Evolutionary conservation across 2,329 filamentous ascomycete species (phyloP).

Genomic region (Cercospora sp.): DNA sequence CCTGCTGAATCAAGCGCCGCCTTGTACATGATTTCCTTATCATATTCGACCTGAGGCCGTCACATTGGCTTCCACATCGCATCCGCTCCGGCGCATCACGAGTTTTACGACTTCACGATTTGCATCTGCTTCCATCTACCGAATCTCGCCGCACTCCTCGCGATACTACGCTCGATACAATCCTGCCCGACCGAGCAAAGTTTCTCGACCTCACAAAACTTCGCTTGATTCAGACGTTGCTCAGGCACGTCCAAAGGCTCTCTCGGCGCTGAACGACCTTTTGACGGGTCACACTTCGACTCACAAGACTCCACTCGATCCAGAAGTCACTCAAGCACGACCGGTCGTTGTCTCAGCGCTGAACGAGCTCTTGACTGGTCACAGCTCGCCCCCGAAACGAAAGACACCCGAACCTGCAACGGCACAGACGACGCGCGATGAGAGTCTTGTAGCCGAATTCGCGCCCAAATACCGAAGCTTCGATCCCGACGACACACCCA

Average conservation of each 20-base stretch:
- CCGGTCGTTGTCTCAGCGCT: background rate
- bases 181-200: background rate
- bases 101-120: constrained; percentile 24
- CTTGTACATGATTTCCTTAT: background rate
- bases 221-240: background rate
- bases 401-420: background rate
- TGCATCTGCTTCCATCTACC: background rate
- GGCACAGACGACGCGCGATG: background rate
- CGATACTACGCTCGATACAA: constrained; percentile 1
- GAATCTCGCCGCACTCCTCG: background rate
- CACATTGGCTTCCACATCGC: constrained; percentile 25
- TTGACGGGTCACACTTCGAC: constrained; percentile 14
- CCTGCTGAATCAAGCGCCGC: background rate
- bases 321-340: background rate
- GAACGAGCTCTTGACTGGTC: constrained; percentile 17
- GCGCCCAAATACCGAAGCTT: constrained; percentile 17
- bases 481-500: constrained; percentile 10
- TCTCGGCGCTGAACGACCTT: constrained; percentile 11
- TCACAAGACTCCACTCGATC: background rate
- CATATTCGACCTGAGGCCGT: background rate
- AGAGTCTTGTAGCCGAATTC: constrained; percentile 13
- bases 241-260: background rate
- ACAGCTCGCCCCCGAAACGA: background rate
- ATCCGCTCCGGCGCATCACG: constrained; percentile 24
- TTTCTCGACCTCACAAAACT: background rate